Percentiles rank a stretch among this genome's conserved stretches.
Conservation (phyloP, 2,329 filamentous ascomycete genomes). For the Verticillium zaregamsianum region DNA sequence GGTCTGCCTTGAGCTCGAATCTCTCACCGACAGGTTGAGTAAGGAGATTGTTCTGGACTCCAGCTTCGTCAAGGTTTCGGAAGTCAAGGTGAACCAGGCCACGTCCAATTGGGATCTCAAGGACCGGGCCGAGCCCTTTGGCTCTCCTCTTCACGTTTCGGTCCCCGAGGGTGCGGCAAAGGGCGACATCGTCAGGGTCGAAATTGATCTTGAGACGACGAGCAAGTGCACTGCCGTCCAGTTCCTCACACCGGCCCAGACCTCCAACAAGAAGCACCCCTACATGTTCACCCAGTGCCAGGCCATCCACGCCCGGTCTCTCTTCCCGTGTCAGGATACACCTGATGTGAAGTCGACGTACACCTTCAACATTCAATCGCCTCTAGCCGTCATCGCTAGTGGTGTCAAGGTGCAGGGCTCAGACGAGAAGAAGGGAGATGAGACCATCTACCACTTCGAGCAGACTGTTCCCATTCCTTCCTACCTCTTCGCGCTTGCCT, state of each 20-base stretch:
- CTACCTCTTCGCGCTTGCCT: constrained; percentile 91
- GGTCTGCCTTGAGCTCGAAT: constrained; percentile 73
- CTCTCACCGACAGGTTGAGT: constrained; percentile 67
- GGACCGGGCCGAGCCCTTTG: constrained; percentile 68
- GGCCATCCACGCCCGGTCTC: constrained; percentile 87
- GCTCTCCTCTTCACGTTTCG: constrained; percentile 64
- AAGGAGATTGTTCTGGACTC: constrained; percentile 83
- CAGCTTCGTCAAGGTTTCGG: constrained; percentile 71
- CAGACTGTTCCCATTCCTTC: constrained; percentile 90
- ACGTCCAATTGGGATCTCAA: constrained; percentile 65
- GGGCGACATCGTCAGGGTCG: constrained; percentile 48
- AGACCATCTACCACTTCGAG: constrained; percentile 76
- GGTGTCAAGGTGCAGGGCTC: constrained; percentile 58
- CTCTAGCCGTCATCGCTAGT: constrained; percentile 86
- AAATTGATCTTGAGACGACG: constrained; percentile 76
- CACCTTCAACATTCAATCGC: constrained; percentile 81
- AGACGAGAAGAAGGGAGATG: constrained; percentile 47
- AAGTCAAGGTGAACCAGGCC: constrained; percentile 65
- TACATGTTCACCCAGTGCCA: constrained; percentile 99
- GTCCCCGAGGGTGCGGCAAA: constrained; percentile 50
- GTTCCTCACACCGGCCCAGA: constrained; percentile 92
- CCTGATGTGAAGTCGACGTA: constrained; percentile 97
- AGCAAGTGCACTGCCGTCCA: constrained; percentile 86
- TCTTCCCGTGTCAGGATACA: constrained; percentile 97
- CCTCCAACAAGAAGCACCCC: constrained; percentile 89